These are phyloP conservation scores for Heteromeles arbutifolia DNA, from an alignment of 306 rosid species.

Conservation along the genomic window DNA sequence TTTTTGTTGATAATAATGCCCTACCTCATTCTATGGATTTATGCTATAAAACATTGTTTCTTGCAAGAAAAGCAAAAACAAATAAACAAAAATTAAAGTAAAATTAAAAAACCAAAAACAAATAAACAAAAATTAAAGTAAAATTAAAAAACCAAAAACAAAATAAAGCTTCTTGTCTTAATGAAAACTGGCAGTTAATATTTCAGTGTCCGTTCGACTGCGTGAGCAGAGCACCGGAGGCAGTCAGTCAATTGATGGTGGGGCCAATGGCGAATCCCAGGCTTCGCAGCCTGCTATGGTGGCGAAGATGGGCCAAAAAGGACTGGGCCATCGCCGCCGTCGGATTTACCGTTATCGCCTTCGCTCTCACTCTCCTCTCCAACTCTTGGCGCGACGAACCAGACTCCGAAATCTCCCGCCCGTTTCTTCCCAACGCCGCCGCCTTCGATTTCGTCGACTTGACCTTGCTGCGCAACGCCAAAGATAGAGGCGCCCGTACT, in stretches of 20 bases:
- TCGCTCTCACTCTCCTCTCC: slow-evolving; percentile 36
- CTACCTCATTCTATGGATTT: too few relatives aligned
- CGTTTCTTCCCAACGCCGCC: slow-evolving; percentile 9
- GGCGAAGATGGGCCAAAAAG: slow-evolving; percentile 48
- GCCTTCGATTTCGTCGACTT: slow-evolving; percentile 47
- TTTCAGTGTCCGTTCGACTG: not conserved
- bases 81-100: too few relatives aligned
- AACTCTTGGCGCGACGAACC: slow-evolving; percentile 13
- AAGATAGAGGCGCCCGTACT: slow-evolving; percentile 58
- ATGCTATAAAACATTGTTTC: too few relatives aligned
- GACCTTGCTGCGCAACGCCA: slow-evolving; percentile 47
- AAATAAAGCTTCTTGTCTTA: not conserved
- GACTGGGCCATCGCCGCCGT: slow-evolving; percentile 42
- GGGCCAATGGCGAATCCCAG: slow-evolving; percentile 21
- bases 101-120: too few relatives aligned
- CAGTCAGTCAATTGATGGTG: not conserved
- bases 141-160: too few relatives aligned
- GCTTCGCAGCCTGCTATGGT: slow-evolving; percentile 34
- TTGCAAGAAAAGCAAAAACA: too few relatives aligned
- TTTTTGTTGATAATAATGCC: too few relatives aligned
- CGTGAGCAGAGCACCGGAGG: not conserved
- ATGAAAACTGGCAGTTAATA: not conserved
- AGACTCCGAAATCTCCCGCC: slow-evolving; percentile 4
- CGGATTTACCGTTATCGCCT: slow-evolving; percentile 30
- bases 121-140: too few relatives aligned